Base-by-base conservation (phyloP, 208 protist species). In the Trypanosoma cruzi region DNA sequence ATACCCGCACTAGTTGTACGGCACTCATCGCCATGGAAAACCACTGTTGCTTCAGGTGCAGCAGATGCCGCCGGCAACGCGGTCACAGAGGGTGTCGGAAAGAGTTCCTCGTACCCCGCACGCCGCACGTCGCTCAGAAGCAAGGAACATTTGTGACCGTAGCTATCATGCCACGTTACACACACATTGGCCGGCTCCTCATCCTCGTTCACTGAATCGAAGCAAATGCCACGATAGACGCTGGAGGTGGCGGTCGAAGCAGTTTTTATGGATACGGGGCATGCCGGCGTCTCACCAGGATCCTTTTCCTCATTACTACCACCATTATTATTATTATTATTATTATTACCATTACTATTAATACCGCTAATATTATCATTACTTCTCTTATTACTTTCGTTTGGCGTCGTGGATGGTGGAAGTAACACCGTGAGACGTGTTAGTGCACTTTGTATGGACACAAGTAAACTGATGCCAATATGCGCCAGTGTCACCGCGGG, bases 381-480 rank as follows among this genome's bases (percentile, higher is more conserved):
- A 31, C 16, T 58, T 0, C 22, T 20, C 0, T 58, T 24, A 18
- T 28, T 40, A 5, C 62, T 36, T 4, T 26, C 28, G 26, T 16
- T 24, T 49, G 40, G 8, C n/a, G 26, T n/a, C 4, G 48, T 49
- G n/a, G 34, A 22, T 24, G 28, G 64, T 26, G 64, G 57, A 26
- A 78, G 49, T 37, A 72, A 55, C 10, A 69, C 34, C 16, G 65
- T 56, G 36, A 73, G 73, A 28, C 73, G 58, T 28, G 72, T 58
- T 13, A 93, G 73, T 0, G 65, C 62, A 26, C 50, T 69, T 26
- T 81, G 74, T 0, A 87, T 75, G 7, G 84, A 71, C 22, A 88
- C 55, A 22, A 93, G 79, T 2, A 93, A 55, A 79, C 88, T 93
- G 31, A 82, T 79, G 16, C 88, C 88, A 54, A 90, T 86, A 20